Base-by-base conservation (phyloP, 805 yeast species). In the Yarrowia deformans region DNA sequence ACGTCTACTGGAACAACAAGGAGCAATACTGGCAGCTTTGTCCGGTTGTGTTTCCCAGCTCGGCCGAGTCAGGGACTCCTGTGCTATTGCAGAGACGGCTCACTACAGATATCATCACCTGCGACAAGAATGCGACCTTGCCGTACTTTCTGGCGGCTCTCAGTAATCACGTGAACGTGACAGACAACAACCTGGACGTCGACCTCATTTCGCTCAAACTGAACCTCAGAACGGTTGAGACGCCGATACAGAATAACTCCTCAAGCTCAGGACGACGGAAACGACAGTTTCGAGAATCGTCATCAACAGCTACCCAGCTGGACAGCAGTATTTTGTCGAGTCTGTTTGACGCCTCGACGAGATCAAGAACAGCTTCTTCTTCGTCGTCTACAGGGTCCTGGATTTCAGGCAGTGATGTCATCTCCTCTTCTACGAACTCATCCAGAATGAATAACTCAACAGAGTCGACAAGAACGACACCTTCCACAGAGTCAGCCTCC, bases 11-110 rank as follows among this genome's bases (percentile, higher is more conserved):
- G 85, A 84, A 84, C 74, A 78, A 78, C 43, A 73, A 72, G 52
- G 75, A 78, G 8, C 58, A 71, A 12, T 71, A 69, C 54, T 85
- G 88, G 88, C 88, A 85, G 74, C 75, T 86, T 29, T 86, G 89
- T 72, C 89, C 89, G 1, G 82, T 79, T 3, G 63, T 29, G 60
- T 61, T 37, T 29, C 70, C 70, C 23, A 2, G 29, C 1, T 14
- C 19, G 6, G 45, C 68, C 13, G 39, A 37, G 35, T 34, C 66
- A 4, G 66, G 66, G 1, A 60, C 34, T 1, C 66, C 66, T 13
- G 19, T 60, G 2, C 14, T 43, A 18, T 18, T 45, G 8, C 66
- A 60, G 10, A 34, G 49, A 42, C 39, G 40, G 9, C 34, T 43
- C 9, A 45, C 50, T 8, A 14, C 50, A 3, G 52, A 43, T 8